Evolutionary conservation across 306 rosid genomes (phyloP).

Genomic region (Gynostemma pentaphyllum): DNA sequence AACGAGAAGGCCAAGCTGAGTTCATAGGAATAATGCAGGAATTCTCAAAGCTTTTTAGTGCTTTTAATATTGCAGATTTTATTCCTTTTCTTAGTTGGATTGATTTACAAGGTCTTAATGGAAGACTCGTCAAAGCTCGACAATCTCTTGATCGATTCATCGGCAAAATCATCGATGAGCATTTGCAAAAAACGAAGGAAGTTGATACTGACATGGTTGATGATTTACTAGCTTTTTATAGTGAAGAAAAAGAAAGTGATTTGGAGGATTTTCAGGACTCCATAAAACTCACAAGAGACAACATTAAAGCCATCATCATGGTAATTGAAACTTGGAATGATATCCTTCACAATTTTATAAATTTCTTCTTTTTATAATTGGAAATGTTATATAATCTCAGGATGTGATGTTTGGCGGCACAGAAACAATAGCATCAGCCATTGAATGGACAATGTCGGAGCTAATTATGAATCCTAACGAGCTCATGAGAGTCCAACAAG

Average conservation of each 20-base stretch:
- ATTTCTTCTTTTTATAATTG: too few species aligned
- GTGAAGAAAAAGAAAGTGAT: constrained; percentile 30
- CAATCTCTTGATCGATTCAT: constrained; percentile 42
- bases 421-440: constrained; percentile 86
- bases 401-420: constrained; percentile 98
- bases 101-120: constrained; percentile 54
- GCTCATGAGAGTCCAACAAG: constrained; percentile 41
- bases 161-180: constrained; percentile 55
- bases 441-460: constrained; percentile 84
- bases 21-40: constrained; percentile 66
- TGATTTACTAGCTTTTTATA: constrained; percentile 64
- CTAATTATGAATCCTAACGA: constrained; percentile 63
- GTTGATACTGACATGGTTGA: constrained; percentile 78
- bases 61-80: constrained; percentile 66
- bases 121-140: constrained; percentile 48
- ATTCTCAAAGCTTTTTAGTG: constrained; percentile 74
- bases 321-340: constrained; percentile 27
- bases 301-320: constrained; percentile 88
- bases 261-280: constrained; percentile 31
- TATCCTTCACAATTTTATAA: too few species aligned
- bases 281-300: constrained; percentile 63
- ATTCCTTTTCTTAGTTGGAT: constrained; percentile 44
- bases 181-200: constrained; percentile 25
- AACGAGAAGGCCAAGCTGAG: constrained; percentile 52
- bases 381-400: constrained; percentile 21